Conservation (phyloP, 2,329 filamentous ascomycete species). For the Aspergillus ibericus region DNA sequence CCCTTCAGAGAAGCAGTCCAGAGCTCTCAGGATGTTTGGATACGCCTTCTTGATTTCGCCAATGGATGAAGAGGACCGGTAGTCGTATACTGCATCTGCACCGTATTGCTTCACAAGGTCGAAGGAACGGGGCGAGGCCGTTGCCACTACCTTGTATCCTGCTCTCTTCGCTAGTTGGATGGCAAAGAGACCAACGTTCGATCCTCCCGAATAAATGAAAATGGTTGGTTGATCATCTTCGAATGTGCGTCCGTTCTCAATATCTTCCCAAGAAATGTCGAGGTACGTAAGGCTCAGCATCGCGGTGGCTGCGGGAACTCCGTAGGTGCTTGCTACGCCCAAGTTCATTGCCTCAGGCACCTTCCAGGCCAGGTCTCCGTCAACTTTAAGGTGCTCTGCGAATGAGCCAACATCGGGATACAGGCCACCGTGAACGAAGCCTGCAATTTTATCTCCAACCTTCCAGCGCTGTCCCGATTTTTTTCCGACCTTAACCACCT, state of each 20-base stretch:
- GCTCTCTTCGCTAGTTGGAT: constrained; percentile 13
- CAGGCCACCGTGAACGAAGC: constrained; percentile 4
- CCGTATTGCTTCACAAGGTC: constrained; percentile 13
- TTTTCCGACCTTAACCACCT: constrained; percentile 32
- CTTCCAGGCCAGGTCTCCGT: constrained; percentile 1
- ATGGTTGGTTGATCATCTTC: not conserved
- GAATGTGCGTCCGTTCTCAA: not conserved
- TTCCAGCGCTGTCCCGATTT: not conserved
- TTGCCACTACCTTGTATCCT: constrained; percentile 9
- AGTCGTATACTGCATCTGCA: constrained; percentile 10
- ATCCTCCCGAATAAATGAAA: constrained; percentile 11
- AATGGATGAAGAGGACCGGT: not conserved
- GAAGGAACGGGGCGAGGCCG: constrained; percentile 14
- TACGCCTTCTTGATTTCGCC: not conserved
- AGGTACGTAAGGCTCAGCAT: not conserved
- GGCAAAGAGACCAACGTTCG: constrained; percentile 11
- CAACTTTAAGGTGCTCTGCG: not conserved
- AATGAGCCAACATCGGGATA: not conserved
- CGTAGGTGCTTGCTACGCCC: not conserved
- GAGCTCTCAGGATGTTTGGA: not conserved
- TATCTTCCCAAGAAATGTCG: not conserved
- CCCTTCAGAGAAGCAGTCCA: constrained; percentile 3
- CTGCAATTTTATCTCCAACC: constrained; percentile 4
- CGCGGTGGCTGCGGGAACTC: not conserved
- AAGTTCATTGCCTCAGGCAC: not conserved